These are phyloP conservation scores for Phaeosphaeriaceae sp. DNA, from an alignment of 2,329 filamentous ascomycete species.

Conservation along the genomic window DNA sequence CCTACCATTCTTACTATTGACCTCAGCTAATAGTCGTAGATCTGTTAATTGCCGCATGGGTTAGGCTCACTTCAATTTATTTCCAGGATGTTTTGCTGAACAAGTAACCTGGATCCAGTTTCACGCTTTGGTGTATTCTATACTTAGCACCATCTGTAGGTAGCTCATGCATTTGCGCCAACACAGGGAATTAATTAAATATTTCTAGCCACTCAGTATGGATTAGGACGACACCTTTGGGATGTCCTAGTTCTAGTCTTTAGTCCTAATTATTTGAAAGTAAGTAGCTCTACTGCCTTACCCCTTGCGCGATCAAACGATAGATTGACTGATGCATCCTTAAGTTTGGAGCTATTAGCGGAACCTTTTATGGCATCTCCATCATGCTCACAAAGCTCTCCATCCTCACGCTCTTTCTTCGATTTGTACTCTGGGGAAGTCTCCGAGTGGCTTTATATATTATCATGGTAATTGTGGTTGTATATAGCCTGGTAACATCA, in stretches of 20 bases:
- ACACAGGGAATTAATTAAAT: constrained; percentile 5
- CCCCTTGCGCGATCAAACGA: not conserved
- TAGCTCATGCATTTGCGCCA: not conserved
- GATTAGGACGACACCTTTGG: constrained; percentile 4
- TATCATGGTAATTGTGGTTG: constrained; percentile 2
- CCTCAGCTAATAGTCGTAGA: constrained; percentile 3
- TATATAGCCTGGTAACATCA: not conserved
- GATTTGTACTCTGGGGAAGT: not conserved
- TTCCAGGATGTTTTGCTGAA: constrained; percentile 4
- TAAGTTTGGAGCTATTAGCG: constrained; percentile 2
- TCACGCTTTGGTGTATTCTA: not conserved
- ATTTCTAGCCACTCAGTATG: constrained; percentile 1
- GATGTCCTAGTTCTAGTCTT: constrained; percentile 3
- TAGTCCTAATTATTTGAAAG: constrained; percentile 3
- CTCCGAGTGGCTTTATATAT: constrained; percentile 3
- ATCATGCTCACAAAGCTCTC: constrained; percentile 6
- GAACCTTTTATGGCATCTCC: constrained; percentile 2
- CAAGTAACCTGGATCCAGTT: constrained; percentile 3
- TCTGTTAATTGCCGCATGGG: constrained; percentile 3
- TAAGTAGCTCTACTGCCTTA: not conserved
- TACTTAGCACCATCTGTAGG: constrained; percentile 1
- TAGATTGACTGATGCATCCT: not conserved
- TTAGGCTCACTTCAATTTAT: not conserved
- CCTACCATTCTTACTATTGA: not conserved
- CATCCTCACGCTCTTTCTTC: constrained; percentile 3